phyloP scores from a whole-genome alignment of 2,329 filamentous ascomycete species.

The Dryadomyces quercivorus region DNA sequence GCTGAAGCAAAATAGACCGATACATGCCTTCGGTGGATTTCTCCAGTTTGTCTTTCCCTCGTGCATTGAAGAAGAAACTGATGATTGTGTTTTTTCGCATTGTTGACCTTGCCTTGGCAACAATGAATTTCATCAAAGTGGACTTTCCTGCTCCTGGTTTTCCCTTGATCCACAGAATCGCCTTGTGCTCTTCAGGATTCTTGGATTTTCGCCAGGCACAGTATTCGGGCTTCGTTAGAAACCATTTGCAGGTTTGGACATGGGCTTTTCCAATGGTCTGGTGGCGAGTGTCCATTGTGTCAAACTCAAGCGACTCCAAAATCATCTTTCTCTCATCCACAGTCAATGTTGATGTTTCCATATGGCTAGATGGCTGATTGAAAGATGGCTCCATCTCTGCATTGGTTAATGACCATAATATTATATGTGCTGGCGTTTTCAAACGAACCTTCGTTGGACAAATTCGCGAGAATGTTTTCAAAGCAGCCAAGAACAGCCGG shows the following conservation, averaged over 20 bases:
- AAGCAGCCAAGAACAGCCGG: not conserved
- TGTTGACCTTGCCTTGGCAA: slow-evolving; percentile 9
- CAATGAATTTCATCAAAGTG: slow-evolving; percentile 28
- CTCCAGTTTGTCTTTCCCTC: slow-evolving; percentile 26
- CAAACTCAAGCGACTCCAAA: not conserved
- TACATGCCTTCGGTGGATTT: slow-evolving; percentile 33
- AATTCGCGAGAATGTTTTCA: not conserved
- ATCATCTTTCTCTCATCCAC: not conserved
- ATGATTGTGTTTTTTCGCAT: slow-evolving; percentile 8
- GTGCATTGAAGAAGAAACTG: slow-evolving; percentile 36
- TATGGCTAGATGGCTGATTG: not conserved
- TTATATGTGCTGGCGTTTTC: too few species aligned
- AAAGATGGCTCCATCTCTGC: not conserved
- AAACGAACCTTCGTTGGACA: not conserved
- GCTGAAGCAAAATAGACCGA: slow-evolving; percentile 31
- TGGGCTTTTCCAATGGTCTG: slow-evolving; percentile 10
- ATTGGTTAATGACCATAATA: not conserved
- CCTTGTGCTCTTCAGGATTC: slow-evolving; percentile 8
- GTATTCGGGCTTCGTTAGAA: slow-evolving; percentile 16
- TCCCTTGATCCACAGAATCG: slow-evolving; percentile 31
- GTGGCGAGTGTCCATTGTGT: not conserved
- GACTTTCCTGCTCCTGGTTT: slow-evolving; percentile 30
- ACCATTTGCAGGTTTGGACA: slow-evolving; percentile 9
- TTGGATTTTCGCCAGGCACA: slow-evolving; percentile 19
- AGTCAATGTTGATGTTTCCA: not conserved